A percentile compares a stretch with the other conserved stretches of the same genome.
Evolutionary conservation across 768 basidiomycete genomes (phyloP).

Genomic region (Termitomyces bulborhizus): DNA sequence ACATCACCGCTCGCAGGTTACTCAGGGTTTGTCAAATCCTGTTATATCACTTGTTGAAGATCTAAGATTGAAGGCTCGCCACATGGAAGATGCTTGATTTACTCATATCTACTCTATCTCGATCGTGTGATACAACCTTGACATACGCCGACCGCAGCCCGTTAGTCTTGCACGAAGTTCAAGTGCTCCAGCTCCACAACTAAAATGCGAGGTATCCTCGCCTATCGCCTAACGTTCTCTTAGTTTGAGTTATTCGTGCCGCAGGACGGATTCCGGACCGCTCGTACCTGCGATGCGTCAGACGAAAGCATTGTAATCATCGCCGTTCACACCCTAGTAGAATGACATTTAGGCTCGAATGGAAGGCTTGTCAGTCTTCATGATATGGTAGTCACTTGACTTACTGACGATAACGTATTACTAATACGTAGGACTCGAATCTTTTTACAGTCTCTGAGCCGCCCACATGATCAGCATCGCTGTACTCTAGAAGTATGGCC

Average conservation of each 20-base stretch:
- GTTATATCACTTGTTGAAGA: not conserved
- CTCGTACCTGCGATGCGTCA: not conserved
- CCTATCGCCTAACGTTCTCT: too few species aligned
- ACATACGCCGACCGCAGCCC: not conserved
- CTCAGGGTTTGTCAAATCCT: too few species aligned
- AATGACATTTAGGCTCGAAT: not conserved
- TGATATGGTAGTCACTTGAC: not conserved
- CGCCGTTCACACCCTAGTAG: too few species aligned
- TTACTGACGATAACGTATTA: not conserved
- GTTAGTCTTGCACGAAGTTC: not conserved
- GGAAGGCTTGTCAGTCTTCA: not conserved
- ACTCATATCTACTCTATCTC: not conserved
- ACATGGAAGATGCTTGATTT: not conserved
- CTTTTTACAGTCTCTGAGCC: not conserved
- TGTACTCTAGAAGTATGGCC: not conserved
- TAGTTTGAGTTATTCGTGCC: not conserved
- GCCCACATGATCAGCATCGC: not conserved
- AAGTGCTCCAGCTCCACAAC: not conserved
- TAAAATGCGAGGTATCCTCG: not conserved
- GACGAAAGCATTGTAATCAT: not conserved
- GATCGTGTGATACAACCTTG: not conserved
- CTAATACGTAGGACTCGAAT: not conserved
- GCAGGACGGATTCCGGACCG: not conserved
- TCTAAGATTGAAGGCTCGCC: not conserved
- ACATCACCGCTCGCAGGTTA: not conserved